A percentile compares a stretch with the other conserved stretches of the same genome.
These are phyloP conservation scores for Daldinia sp. DNA, from an alignment of 2,329 filamentous ascomycete species.

Conservation along the genomic window DNA sequence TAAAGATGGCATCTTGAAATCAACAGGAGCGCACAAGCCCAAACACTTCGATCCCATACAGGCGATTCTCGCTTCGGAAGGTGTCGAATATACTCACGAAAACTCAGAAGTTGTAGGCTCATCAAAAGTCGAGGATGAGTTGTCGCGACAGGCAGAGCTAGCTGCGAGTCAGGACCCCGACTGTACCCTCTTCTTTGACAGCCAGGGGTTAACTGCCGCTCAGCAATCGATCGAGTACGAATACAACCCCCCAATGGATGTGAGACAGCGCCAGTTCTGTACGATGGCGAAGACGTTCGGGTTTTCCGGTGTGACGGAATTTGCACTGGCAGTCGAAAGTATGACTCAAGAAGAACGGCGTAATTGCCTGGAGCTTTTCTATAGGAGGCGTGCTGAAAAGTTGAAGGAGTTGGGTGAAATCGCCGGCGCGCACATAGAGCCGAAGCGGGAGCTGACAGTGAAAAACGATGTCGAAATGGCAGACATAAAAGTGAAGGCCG, in stretches of 20 bases:
- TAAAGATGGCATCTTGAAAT: slow-evolving; percentile 50
- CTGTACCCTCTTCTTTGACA: slow-evolving; percentile 67
- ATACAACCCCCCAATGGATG: slow-evolving; percentile 78
- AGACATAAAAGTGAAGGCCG: slow-evolving; percentile 5
- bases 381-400: slow-evolving; percentile 69
- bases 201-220: slow-evolving; percentile 47
- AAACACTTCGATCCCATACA: slow-evolving; percentile 78
- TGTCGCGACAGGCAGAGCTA: slow-evolving; percentile 79
- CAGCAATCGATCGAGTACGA: slow-evolving; percentile 50
- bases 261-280: slow-evolving; percentile 85
- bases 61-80: slow-evolving; percentile 86
- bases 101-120: slow-evolving; percentile 95
- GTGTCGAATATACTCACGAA: slow-evolving; percentile 94
- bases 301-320: slow-evolving; percentile 78
- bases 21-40: slow-evolving; percentile 50
- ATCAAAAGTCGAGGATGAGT: slow-evolving; percentile 86
- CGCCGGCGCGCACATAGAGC: slow-evolving; percentile 18
- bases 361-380: slow-evolving; percentile 82
- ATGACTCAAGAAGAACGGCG: slow-evolving; percentile 87
- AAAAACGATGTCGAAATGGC: slow-evolving; percentile 17
- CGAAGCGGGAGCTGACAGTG: slow-evolving; percentile 13
- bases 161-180: slow-evolving; percentile 57
- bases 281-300: slow-evolving; percentile 85
- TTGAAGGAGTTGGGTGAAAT: slow-evolving; percentile 48
- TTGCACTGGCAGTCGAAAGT: slow-evolving; percentile 87